Conservation (phyloP, 2,329 filamentous ascomycete species). For the Malbranchea cinnamomea region DNA sequence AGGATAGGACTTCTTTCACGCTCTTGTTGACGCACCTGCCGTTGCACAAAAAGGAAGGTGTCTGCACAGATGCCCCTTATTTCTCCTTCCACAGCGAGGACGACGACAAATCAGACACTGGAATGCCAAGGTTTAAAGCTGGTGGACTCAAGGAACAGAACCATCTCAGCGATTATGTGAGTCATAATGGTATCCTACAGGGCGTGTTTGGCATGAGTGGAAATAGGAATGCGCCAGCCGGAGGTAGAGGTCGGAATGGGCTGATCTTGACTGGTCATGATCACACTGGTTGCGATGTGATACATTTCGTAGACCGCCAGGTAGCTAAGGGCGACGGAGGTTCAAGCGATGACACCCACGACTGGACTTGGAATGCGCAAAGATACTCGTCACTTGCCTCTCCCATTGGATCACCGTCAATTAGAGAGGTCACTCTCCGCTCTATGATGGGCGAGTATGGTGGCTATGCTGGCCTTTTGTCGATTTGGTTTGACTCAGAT, state of each 20-base stretch:
- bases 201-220: constrained; percentile 68
- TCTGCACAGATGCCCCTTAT: constrained; percentile 72
- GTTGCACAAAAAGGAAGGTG: constrained; percentile 63
- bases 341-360: constrained; percentile 4
- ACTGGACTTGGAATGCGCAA: constrained; percentile 23
- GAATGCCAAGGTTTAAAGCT: constrained; percentile 21
- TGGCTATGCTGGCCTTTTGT: constrained; percentile 81
- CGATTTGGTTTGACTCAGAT: constrained; percentile 70
- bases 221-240: constrained; percentile 40
- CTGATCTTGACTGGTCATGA: constrained; percentile 88
- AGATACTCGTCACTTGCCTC: constrained; percentile 15
- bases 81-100: constrained; percentile 66
- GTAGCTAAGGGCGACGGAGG: constrained; percentile 8
- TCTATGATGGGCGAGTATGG: constrained; percentile 97
- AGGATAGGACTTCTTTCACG: constrained; percentile 54
- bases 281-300: constrained; percentile 82
- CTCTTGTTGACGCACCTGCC: constrained; percentile 86
- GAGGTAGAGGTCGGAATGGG: constrained; percentile 54
- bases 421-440: constrained; percentile 81
- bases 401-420: no score
- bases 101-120: constrained; percentile 28
- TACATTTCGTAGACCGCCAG: constrained; percentile 61
- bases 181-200: constrained; percentile 56
- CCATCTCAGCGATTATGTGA: constrained; percentile 60
- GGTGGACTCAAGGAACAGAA: constrained; percentile 68